These are phyloP conservation scores for Obba rivulosa DNA, from an alignment of 768 basidiomycete species.

Conservation along the genomic window DNA sequence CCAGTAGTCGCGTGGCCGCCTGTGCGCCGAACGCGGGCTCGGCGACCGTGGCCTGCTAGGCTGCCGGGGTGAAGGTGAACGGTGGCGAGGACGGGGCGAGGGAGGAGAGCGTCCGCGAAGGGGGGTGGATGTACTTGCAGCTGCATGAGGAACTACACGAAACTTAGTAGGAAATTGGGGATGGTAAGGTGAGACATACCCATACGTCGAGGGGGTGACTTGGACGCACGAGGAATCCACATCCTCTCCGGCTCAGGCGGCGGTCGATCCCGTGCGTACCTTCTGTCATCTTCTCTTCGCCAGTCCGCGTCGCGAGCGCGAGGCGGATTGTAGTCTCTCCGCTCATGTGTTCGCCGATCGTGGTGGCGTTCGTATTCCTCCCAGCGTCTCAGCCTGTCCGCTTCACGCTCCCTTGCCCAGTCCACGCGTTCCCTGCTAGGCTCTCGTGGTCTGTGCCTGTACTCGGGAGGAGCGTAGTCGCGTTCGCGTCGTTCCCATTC, in stretches of 20 bases:
- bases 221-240: constrained; percentile 16
- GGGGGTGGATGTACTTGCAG: not conserved
- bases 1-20: not conserved
- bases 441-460: not conserved
- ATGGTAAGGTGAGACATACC: constrained; percentile 8
- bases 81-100: constrained; percentile 2
- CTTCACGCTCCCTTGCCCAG: not conserved
- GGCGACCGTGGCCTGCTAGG: constrained; percentile 11
- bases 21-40: constrained; percentile 7
- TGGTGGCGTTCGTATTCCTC: not conserved
- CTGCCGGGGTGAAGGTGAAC: constrained; percentile 6
- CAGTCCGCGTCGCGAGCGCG: not conserved
- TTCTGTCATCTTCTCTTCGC: constrained; percentile 7
- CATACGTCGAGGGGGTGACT: constrained; percentile 19
- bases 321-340: not conserved
- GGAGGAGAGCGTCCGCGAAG: constrained; percentile 8
- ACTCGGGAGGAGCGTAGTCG: not conserved
- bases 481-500: constrained; percentile 1
- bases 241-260: constrained; percentile 11
- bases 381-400: not conserved
- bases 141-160: no score
- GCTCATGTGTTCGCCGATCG: not conserved
- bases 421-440: not conserved
- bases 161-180: no score
- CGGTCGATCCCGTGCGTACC: constrained; percentile 9